Evolutionary conservation across 1,284 basidiomycete species (phyloP).

Genomic region (Taiwanofungus camphoratus): DNA sequence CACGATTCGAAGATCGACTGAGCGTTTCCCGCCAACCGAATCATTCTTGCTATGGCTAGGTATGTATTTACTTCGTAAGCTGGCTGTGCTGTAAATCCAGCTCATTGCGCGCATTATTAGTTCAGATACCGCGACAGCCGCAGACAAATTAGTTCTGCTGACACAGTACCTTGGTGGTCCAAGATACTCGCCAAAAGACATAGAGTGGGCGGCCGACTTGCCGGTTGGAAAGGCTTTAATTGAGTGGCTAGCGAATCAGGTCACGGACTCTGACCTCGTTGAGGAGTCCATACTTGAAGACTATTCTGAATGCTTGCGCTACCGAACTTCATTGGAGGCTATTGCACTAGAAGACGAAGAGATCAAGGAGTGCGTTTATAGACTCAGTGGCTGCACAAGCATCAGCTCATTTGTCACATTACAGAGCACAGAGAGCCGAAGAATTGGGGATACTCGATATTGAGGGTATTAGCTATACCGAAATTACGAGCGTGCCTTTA

Average conservation of each 20-base stretch:
- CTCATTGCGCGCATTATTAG: neutral
- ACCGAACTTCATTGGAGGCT: slow-evolving; percentile 1
- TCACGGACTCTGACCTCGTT: neutral
- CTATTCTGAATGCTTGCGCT: neutral
- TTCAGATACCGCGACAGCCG: neutral
- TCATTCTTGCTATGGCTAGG: too few relatives aligned
- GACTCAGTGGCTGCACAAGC: neutral
- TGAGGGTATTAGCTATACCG: neutral
- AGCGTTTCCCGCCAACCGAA: too few relatives aligned
- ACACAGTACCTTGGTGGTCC: slow-evolving; percentile 19
- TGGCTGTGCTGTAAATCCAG: too few relatives aligned
- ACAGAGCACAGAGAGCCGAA: neutral
- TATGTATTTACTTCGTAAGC: too few relatives aligned
- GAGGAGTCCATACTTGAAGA: neutral
- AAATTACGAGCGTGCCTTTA: neutral
- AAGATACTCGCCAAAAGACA: slow-evolving; percentile 9
- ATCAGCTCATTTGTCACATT: neutral
- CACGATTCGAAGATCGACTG: too few relatives aligned
- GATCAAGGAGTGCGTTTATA: slow-evolving; percentile 6
- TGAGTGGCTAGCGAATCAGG: slow-evolving; percentile 21
- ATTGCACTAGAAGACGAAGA: slow-evolving; percentile 19
- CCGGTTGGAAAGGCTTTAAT: slow-evolving; percentile 20
- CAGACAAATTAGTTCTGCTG: neutral
- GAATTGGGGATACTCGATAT: neutral
- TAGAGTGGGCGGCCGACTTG: slow-evolving; percentile 20